Conservation (phyloP, 2,329 filamentous ascomycete genomes). For the Pseudopyrenochaeta lycopersici region DNA sequence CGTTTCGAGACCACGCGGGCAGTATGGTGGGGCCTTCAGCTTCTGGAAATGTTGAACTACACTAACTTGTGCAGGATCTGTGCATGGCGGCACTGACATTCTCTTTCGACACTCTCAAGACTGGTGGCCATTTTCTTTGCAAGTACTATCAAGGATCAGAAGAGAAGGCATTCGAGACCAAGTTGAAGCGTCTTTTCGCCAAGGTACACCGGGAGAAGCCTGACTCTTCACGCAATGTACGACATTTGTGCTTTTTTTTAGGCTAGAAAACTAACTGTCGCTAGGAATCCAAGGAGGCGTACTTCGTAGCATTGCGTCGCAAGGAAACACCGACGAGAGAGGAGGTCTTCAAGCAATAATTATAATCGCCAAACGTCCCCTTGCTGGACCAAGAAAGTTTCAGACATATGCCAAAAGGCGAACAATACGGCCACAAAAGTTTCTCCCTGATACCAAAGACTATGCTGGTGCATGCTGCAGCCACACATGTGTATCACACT, state of each 20-base stretch:
- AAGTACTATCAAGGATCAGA: conserved; percentile 96
- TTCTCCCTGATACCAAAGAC: neutral
- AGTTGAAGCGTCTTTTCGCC: conserved; percentile 78
- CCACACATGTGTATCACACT: conserved; percentile 25
- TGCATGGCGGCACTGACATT: conserved; percentile 87
- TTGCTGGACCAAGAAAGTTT: neutral
- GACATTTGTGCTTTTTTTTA: neutral
- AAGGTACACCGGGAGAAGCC: conserved; percentile 90
- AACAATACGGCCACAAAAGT: no score
- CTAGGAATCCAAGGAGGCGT: conserved; percentile 85
- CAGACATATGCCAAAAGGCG: neutral
- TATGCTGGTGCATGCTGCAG: conserved; percentile 15
- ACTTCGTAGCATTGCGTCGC: conserved; percentile 80
- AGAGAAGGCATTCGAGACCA: conserved; percentile 79
- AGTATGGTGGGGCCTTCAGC: conserved; percentile 81
- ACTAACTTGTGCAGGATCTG: conserved; percentile 72
- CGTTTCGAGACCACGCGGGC: conserved; percentile 85
- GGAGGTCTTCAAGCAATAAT: conserved; percentile 53
- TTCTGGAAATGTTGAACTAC: neutral
- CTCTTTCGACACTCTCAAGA: conserved; percentile 80
- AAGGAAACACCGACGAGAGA: conserved; percentile 62
- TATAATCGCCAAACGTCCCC: neutral
- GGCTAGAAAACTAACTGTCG: conserved; percentile 10
- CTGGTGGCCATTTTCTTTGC: conserved; percentile 91
- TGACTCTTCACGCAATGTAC: conserved; percentile 84